These are phyloP conservation scores for Agrocybe pediades DNA, from an alignment of 768 basidiomycete species.

Conservation along the genomic window DNA sequence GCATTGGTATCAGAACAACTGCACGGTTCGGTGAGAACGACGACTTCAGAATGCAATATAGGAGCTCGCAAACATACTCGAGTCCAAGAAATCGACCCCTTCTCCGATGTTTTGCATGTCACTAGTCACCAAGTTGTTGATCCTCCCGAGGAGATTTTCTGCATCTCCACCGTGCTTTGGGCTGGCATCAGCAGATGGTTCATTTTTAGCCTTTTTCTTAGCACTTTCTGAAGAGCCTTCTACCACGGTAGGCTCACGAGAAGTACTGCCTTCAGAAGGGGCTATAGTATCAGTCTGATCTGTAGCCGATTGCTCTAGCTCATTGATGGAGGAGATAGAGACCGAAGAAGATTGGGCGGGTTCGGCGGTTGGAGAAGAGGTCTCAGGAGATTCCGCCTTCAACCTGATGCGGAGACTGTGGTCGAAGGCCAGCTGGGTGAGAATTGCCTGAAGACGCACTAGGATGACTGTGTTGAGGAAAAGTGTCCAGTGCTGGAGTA, in stretches of 20 bases:
- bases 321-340: neutral
- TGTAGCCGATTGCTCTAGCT: neutral
- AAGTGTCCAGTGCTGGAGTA: slow-evolving; percentile 57
- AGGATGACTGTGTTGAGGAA: slow-evolving; percentile 45
- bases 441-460: slow-evolving; percentile 40
- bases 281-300: neutral
- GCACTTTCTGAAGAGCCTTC: neutral
- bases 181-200: neutral
- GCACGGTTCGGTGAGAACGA: slow-evolving; percentile 9
- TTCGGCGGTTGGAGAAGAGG: neutral
- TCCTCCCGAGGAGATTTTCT: slow-evolving; percentile 66
- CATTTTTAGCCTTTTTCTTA: slow-evolving; percentile 1
- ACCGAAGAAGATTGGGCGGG: neutral
- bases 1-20: slow-evolving; percentile 43
- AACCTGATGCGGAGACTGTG: slow-evolving; percentile 62
- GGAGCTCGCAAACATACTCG: neutral
- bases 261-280: neutral
- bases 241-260: neutral
- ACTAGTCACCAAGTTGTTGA: slow-evolving; percentile 75
- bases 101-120: slow-evolving; percentile 47
- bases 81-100: slow-evolving; percentile 24
- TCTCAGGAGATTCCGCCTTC: slow-evolving; percentile 38
- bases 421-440: slow-evolving; percentile 45
- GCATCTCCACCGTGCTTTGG: slow-evolving; percentile 19
- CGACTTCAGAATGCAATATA: neutral